phyloP scores from a whole-genome alignment of 805 yeast species.

The Wickerhamiella cacticola region DNA sequence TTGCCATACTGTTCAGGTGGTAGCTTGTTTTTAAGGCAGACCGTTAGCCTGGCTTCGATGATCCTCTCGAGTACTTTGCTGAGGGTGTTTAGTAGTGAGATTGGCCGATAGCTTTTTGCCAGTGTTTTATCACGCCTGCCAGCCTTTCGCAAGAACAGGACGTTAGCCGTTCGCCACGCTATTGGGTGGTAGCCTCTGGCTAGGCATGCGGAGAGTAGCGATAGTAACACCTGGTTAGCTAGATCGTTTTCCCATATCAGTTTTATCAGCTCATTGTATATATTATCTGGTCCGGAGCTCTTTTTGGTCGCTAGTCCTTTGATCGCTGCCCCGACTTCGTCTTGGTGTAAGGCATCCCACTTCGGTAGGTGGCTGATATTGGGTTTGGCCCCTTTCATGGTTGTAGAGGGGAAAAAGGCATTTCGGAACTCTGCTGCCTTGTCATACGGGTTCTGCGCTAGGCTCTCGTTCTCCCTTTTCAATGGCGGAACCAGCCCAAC shows the following conservation, averaged over 20 bases:
- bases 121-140: not conserved
- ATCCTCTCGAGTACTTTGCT: slow-evolving; percentile 3
- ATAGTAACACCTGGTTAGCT: not conserved
- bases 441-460: not conserved
- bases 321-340: not conserved
- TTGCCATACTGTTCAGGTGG: not conserved
- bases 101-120: not conserved
- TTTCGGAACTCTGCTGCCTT: not conserved
- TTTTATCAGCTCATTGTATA: not conserved
- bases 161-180: not conserved
- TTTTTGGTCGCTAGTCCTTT: not conserved
- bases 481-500: not conserved
- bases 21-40: not conserved
- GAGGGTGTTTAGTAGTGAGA: not conserved
- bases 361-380: not conserved
- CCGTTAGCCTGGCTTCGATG: not conserved
- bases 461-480: not conserved
- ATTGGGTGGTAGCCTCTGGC: not conserved
- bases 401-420: not conserved
- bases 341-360: not conserved
- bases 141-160: not conserved
- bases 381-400: not conserved
- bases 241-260: not conserved
- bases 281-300: not conserved
- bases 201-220: not conserved